Base-by-base conservation (phyloP, 805 yeast genomes). In the Cyberlindnera euphorbiae region DNA sequence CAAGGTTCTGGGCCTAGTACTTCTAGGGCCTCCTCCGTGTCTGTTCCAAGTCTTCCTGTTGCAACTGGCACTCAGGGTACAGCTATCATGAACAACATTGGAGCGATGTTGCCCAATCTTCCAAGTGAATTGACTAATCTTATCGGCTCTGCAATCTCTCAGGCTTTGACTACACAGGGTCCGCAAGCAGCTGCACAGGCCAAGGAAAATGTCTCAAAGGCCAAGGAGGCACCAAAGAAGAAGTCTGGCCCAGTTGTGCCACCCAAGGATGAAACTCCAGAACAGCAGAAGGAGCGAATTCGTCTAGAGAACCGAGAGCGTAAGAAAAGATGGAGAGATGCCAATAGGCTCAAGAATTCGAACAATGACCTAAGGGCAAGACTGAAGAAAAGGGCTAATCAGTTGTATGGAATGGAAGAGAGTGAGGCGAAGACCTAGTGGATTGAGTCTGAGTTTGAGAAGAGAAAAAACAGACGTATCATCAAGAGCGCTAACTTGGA, bases 311-410 rank as follows among this genome's bases (percentile, higher is more conserved):
- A 86, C 51, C 65, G 95, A 32, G 84, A 78, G 36, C 65, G 95
- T 15, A 86, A 86, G 62, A 79, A 82, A 61, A 73, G 75, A 46
- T 86, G 95, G 95, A 69, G 95, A 51, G 89, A 78, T 45, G 79
- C 75, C 18, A 87, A 90, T 53, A 72, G 75, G 8, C 81, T 81
- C 41, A 69, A 93, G 46, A 89, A 89, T 58, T 81, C 85, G 62
- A 96, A 88, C 56, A 82, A 86, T 50, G 97, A 90, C 54, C 64
- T 90, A 36, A 69, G 95, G 35, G 76, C 84, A 0, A 67, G 97
- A 37, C 79, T 90, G 15, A 70, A 74, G 45, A 81, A 80, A 46
- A 67, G 93, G 27, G 96, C 97, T 0, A 66, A 63, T 26, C 62
- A 60, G 14, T 60, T 81, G 47, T 88, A 76, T 61, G 93, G 95